phyloP scores from a whole-genome alignment of 129 eudicot species.

The Saposhnikovia divaricata region DNA sequence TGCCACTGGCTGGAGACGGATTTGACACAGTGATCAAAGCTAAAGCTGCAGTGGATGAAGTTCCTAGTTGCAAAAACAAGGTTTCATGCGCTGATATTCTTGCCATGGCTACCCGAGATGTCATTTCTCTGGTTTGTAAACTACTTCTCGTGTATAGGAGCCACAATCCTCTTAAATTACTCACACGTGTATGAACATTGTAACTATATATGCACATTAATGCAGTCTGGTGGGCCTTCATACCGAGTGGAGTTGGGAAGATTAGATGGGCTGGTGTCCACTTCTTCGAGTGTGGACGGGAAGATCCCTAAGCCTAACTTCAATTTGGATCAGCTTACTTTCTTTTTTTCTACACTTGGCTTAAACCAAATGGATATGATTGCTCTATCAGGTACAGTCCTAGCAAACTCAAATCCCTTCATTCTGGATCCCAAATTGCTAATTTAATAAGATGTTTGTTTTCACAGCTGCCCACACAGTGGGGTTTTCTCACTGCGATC shows the following conservation, averaged over 20 bases:
- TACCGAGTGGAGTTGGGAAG: conserved; percentile 82
- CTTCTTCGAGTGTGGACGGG: conserved; percentile 54
- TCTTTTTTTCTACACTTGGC: conserved; percentile 55
- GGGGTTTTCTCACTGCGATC: conserved; percentile 83
- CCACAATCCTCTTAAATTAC: neutral
- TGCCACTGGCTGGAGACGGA: conserved; percentile 82
- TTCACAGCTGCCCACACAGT: conserved; percentile 71
- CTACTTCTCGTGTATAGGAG: neutral
- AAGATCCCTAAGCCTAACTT: conserved; percentile 64
- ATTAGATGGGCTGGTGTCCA: conserved; percentile 68
- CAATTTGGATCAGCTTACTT: conserved; percentile 59
- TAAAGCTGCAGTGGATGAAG: conserved; percentile 66
- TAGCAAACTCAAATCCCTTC: neutral
- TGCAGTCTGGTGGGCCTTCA: conserved; percentile 78
- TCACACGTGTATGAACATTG: neutral
- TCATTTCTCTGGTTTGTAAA: conserved; percentile 36
- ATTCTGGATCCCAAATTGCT: neutral
- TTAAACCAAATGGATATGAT: conserved; percentile 66
- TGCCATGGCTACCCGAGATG: conserved; percentile 87
- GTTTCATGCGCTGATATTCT: conserved; percentile 94
- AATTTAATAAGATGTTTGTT: neutral
- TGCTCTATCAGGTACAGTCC: conserved; percentile 70
- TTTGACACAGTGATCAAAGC: conserved; percentile 72
- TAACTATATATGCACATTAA: neutral
- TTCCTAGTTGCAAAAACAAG: conserved; percentile 50